phyloP scores from a whole-genome alignment of 768 basidiomycete species.

The Mycena crocata region DNA sequence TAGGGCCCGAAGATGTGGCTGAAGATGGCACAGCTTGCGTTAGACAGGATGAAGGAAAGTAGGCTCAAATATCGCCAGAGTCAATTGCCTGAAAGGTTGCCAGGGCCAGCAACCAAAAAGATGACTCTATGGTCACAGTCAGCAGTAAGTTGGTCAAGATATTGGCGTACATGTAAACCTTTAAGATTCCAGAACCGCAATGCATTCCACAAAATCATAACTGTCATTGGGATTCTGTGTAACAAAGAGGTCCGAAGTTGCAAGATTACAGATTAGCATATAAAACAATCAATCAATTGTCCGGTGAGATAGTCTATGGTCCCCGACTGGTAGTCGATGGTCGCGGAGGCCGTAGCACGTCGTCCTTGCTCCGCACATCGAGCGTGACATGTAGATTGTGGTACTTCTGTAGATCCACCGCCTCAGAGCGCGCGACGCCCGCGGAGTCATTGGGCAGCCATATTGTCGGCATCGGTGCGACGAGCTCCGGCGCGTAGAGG shows the following conservation, averaged over 20 bases:
- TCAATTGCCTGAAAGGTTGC: no score
- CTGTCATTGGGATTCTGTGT: neutral
- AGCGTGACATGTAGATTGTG: slow-evolving; percentile 78
- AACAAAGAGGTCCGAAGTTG: neutral
- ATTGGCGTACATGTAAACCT: no score
- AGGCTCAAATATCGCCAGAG: no score
- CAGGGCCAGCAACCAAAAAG: no score
- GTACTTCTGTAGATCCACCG: slow-evolving; percentile 79
- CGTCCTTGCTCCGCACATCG: slow-evolving; percentile 72
- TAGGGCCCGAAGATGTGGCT: no score
- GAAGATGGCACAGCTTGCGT: no score
- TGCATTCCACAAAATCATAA: neutral
- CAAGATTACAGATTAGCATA: slow-evolving; percentile 5
- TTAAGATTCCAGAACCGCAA: no score
- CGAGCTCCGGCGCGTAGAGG: slow-evolving; percentile 84
- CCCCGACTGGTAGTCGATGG: neutral
- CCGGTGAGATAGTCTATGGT: neutral
- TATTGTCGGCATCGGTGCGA: slow-evolving; percentile 82
- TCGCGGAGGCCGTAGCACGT: slow-evolving; percentile 41
- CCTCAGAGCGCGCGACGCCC: slow-evolving; percentile 80
- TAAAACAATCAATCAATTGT: slow-evolving; percentile 2
- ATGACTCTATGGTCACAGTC: no score
- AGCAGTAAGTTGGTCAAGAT: no score
- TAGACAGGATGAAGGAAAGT: no score
- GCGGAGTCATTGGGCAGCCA: slow-evolving; percentile 88